Evolutionary conservation across 495 filamentous ascomycete genomes (phyloP).

Genomic region (Pseudoneurospora amorphoporcata): DNA sequence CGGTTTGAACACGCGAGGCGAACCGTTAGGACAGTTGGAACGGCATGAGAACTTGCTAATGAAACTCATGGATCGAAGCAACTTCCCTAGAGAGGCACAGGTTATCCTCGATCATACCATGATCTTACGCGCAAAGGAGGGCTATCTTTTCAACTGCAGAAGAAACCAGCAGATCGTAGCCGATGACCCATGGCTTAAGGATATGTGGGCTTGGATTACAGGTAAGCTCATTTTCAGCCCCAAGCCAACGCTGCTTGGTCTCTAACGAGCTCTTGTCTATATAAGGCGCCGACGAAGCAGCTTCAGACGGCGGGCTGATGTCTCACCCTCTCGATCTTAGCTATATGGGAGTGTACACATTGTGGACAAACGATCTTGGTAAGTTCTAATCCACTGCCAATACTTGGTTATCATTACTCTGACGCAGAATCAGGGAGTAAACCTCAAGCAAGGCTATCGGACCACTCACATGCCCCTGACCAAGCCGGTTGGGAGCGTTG

Average conservation of each 20-base stretch:
- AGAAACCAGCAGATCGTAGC: constrained; percentile 56
- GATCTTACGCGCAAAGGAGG: constrained; percentile 49
- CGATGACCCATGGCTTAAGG: constrained; percentile 65
- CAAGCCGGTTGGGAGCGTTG: constrained; percentile 38
- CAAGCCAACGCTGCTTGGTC: background rate
- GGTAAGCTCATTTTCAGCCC: constrained; percentile 35
- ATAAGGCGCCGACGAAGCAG: constrained; percentile 54
- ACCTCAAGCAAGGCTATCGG: constrained; percentile 30
- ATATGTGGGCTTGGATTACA: constrained; percentile 68
- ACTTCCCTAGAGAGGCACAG: constrained; percentile 28
- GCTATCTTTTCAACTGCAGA: constrained; percentile 67
- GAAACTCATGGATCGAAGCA: constrained; percentile 33
- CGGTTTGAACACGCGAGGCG: background rate
- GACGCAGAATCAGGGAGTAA: constrained; percentile 20
- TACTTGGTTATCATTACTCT: constrained; percentile 2
- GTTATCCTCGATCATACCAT: constrained; percentile 32
- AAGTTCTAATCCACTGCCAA: constrained; percentile 5
- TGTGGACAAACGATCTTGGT: constrained; percentile 75
- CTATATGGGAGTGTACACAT: constrained; percentile 69
- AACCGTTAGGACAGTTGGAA: constrained; percentile 28
- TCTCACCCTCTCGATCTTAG: constrained; percentile 66
- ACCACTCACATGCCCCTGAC: constrained; percentile 30
- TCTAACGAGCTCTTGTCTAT: background rate
- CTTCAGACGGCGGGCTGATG: constrained; percentile 61
- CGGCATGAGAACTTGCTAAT: constrained; percentile 36